Conservation (phyloP, 495 filamentous ascomycete species). For the Penicillium bialowiezense region DNA sequence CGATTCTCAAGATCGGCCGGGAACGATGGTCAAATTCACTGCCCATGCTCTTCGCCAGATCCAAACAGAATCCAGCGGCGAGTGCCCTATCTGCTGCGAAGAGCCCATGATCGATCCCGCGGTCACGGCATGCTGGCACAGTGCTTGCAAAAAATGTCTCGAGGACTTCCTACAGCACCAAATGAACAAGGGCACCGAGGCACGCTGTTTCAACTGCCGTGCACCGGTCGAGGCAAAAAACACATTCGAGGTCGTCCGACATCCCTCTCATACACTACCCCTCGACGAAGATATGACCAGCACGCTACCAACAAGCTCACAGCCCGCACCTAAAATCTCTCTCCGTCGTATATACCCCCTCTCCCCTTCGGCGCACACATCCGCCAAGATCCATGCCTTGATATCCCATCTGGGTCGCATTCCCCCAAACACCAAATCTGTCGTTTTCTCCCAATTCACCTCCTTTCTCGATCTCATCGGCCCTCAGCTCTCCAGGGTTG, state of each 20-base stretch:
- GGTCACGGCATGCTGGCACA: constrained; percentile 96
- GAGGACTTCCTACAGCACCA: constrained; percentile 85
- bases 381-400: constrained; percentile 81
- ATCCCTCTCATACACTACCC: constrained; percentile 32
- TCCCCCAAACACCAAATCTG: constrained; percentile 75
- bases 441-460: constrained; percentile 96
- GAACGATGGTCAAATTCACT: constrained; percentile 59
- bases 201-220: constrained; percentile 87
- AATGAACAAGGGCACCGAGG: constrained; percentile 66
- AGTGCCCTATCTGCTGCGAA: constrained; percentile 93
- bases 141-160: constrained; percentile 89
- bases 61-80: constrained; percentile 77
- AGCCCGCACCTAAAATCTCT: constrained; percentile 61
- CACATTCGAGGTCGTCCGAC: constrained; percentile 82
- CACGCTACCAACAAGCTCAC: constrained; percentile 29
- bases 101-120: constrained; percentile 92
- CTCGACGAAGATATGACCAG: constrained; percentile 30
- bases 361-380: constrained; percentile 57
- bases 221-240: constrained; percentile 77
- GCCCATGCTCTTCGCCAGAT: constrained; percentile 87
- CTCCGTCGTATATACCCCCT: constrained; percentile 75
- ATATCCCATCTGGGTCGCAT: constrained; percentile 69
- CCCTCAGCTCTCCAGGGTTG: constrained; percentile 64
- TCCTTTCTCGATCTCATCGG: constrained; percentile 91
- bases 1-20: constrained; percentile 31